Evolutionary conservation across 192 early-diverging fungal genomes (phyloP), one percentile per base, ranked within the genome.

Genomic region (Coemansia sp.): DNA sequence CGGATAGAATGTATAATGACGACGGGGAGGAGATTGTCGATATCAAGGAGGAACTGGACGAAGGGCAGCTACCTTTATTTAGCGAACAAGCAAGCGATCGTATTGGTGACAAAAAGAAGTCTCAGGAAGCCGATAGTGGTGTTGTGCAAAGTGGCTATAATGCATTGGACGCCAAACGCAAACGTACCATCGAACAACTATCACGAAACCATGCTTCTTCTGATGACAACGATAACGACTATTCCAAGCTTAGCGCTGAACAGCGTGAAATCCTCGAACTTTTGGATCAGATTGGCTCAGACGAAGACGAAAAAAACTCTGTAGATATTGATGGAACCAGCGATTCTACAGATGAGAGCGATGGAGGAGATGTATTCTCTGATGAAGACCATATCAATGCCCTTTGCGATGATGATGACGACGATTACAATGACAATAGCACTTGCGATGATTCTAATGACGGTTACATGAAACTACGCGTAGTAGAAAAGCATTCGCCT

Each of bases 1-100:
- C 55, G 15, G 64, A 40, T 3, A 45, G 45, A 18, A 51, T 62
- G 62, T 40, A 68, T 18, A 84, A 77, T 39, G 82, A 84, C 56
- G 71, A 80, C 1, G 82, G 82, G 0, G 82, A 83, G n/a, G 51
- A 63, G 43, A 62, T 84, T 59, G 64, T 84, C 3, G 82, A 84
- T 33, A 84, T 84, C 30, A 77, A 74, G 34, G 82, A 84, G 49
- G 57, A 77, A n/a, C 37, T 83, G 0, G 52, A 9, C 0, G 72
- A 69, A 0, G 68, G 55, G 7, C 59, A 75, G 30, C 21, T 56
- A 0, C 63, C 62, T 25, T 51, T 43, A 9, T 55, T 67, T 26
- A 40, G 43, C 20, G 66, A 65, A 21, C 21, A 37, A 5, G 2
- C 46, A 46, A 59, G 59, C 45, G 58, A 16, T 2, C n/a, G 15